A percentile compares a stretch with the other conserved stretches of the same genome.
Evolutionary conservation across 2,329 filamentous ascomycete genomes (phyloP).

Genomic region (Alternaria gaisen): DNA sequence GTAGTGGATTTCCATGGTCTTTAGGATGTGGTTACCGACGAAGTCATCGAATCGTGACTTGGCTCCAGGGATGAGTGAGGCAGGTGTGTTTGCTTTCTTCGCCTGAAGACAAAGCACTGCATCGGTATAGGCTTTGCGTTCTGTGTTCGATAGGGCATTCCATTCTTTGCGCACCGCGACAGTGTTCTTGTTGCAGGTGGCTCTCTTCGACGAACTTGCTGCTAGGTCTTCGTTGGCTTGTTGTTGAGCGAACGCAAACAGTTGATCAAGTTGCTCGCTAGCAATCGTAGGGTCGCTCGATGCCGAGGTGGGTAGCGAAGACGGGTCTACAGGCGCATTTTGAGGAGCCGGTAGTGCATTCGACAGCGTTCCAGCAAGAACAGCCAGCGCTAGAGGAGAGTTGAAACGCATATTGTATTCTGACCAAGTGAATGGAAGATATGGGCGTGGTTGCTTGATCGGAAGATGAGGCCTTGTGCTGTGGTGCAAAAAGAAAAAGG

Average conservation of each 20-base stretch:
- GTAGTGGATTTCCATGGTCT: conserved; percentile 47
- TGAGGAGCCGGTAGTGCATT: conserved; percentile 37
- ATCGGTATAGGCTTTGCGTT: conserved; percentile 48
- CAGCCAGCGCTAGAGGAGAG: conserved; percentile 30
- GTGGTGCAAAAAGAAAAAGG: not conserved
- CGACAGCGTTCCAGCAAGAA: conserved; percentile 36
- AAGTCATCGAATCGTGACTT: conserved; percentile 50
- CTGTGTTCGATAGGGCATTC: conserved; percentile 32
- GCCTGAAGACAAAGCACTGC: conserved; percentile 48
- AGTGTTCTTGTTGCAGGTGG: conserved; percentile 34
- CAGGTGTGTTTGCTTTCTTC: conserved; percentile 42
- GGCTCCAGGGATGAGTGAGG: conserved; percentile 38
- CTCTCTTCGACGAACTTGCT: conserved; percentile 30
- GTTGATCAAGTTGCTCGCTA: conserved; percentile 33
- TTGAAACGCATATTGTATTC: conserved; percentile 37
- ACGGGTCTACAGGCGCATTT: conserved; percentile 33
- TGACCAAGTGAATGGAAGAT: not conserved
- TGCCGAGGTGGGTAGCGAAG: not conserved
- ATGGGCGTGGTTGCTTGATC: not conserved
- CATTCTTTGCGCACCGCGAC: conserved; percentile 42
- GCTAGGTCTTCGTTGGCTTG: conserved; percentile 27
- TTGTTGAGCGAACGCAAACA: conserved; percentile 32
- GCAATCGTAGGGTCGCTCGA: conserved; percentile 14
- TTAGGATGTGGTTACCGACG: conserved; percentile 49
- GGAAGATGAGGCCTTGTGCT: not conserved